Base-by-base conservation (phyloP, 441 rosid genomes). In the Euphorbia schlechtendalii region DNA sequence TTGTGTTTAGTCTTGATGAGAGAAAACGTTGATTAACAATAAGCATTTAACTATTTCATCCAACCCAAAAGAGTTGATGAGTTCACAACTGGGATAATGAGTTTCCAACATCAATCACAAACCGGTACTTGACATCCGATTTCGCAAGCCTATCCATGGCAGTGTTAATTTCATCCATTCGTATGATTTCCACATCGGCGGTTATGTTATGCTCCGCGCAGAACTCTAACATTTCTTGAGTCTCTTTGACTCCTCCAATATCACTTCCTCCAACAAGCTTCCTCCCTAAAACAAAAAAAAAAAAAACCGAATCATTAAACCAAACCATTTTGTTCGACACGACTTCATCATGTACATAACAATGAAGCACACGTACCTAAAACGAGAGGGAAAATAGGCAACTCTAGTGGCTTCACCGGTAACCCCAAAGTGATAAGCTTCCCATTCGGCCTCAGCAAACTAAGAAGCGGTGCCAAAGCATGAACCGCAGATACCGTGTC, bases 401-500 rank as follows among this genome's bases (percentile, higher is more conserved):
- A 71, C 78, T 83, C 87, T 4, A 92, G 79, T 14, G 98, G 94
- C 80, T 85, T 92, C 32, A 81, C 76, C 5, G 87, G 92, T 71
- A 86, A 73, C 30, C 96, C 98, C 58, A 87, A 21, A 2, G 85
- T 74, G 70, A 89, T 67, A 45, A 89, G 83, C 72, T 89, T 92
- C 18, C 96, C 96, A 66, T 84, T 84, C 70, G 84, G 59, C 73
- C 82, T 92, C 60, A 92, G 83, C 76, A 87, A 80, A 71, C 71
- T 57, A 17, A 92, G 75, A 65, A 86, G 69, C 8, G 93, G 93
- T 32, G 78, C 64, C 59, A 92, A 59, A 51, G 90, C 68, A 76
- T 87, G 98, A 59, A 78, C 78, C 59, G 93, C 90, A 21, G 98
- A 83, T 6, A 92, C 84, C 0, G 98, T 92, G 74, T 92, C 96